phyloP scores from a whole-genome alignment of 495 filamentous ascomycete genomes.

The Penicillium lagena region DNA sequence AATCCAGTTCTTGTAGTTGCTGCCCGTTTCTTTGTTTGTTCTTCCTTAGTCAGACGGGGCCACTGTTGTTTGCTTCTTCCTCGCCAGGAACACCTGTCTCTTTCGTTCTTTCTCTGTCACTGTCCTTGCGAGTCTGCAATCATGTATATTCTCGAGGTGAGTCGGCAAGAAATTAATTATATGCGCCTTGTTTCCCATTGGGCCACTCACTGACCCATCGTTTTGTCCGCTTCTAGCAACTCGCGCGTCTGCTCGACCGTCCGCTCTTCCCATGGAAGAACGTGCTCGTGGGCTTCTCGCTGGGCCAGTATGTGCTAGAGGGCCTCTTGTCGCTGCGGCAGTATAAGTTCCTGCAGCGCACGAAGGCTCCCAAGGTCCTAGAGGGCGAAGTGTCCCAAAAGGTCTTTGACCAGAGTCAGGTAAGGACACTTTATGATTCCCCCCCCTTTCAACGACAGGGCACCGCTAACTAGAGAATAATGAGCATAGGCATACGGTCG shows the following conservation, averaged over 20 bases:
- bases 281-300: slow-evolving; percentile 85
- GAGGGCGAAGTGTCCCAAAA: slow-evolving; percentile 80
- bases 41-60: too few relatives aligned
- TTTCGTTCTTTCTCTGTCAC: slow-evolving; percentile 3
- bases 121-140: slow-evolving; percentile 17
- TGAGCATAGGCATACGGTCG: slow-evolving; percentile 72
- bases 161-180: not conserved
- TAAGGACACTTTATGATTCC: slow-evolving; percentile 16
- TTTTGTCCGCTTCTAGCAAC: slow-evolving; percentile 50
- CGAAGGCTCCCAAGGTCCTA: slow-evolving; percentile 74
- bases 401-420: slow-evolving; percentile 90
- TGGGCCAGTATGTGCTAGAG: slow-evolving; percentile 84
- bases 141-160: slow-evolving; percentile 43
- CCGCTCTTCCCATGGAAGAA: slow-evolving; percentile 96
- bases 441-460: not conserved
- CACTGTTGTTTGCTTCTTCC: too few relatives aligned
- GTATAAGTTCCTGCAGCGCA: slow-evolving; percentile 75
- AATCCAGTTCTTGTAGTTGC: slow-evolving; percentile 14
- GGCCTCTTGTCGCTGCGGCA: slow-evolving; percentile 79
- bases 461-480: not conserved
- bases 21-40: too few relatives aligned
- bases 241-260: slow-evolving; percentile 80
- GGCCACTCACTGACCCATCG: slow-evolving; percentile 2
- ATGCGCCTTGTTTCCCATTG: not conserved
- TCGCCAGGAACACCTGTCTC: not conserved